Evolutionary conservation across 2,329 filamentous ascomycete species (phyloP).

Genomic region (Fusarium domesticum): DNA sequence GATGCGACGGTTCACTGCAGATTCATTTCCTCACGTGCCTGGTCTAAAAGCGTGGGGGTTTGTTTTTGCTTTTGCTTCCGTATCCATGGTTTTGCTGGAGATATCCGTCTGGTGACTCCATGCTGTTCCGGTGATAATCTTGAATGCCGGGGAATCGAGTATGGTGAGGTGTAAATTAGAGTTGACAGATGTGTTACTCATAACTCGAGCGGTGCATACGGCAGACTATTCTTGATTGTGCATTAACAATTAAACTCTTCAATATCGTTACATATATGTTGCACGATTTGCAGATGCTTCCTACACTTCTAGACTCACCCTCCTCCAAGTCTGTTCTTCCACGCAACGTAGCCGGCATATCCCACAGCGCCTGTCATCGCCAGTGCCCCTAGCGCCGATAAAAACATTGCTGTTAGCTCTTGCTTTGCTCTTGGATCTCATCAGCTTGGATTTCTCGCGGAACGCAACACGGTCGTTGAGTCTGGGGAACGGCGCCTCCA

Average conservation of each 20-base stretch:
- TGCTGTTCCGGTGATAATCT: neutral
- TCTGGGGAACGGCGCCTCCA: conserved; percentile 34
- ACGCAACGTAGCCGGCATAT: conserved; percentile 31
- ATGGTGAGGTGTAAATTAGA: too few relatives aligned
- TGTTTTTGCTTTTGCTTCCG: neutral
- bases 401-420: conserved; percentile 28
- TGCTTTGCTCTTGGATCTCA: conserved; percentile 9
- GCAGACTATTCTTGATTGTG: neutral
- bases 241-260: too few relatives aligned
- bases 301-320: conserved; percentile 16
- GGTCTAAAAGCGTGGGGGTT: neutral
- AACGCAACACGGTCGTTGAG: conserved; percentile 33
- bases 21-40: neutral
- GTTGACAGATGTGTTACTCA: too few relatives aligned
- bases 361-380: conserved; percentile 25
- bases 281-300: neutral
- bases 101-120: neutral
- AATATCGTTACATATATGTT: neutral
- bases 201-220: too few relatives aligned
- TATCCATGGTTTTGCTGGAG: neutral
- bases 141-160: too few relatives aligned
- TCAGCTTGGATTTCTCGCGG: conserved; percentile 5
- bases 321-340: conserved; percentile 29
- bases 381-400: conserved; percentile 23
- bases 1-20: neutral